Evolutionary conservation across 108 stramenopile species (phyloP).

Genomic region (Heterococcus sp.): DNA sequence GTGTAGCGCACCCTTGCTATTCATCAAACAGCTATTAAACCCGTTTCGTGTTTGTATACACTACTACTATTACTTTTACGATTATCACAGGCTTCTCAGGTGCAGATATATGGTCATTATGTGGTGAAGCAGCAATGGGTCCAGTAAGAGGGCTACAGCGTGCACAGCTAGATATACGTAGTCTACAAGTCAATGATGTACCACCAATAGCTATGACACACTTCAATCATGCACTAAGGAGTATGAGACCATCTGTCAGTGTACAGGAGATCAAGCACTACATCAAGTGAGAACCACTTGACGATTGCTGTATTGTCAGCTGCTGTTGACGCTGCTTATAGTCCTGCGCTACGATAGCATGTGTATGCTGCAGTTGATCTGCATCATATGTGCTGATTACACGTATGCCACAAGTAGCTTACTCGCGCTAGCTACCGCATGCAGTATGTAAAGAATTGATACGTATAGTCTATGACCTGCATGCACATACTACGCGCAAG

Average conservation of each 20-base stretch:
- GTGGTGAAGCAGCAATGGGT: constrained; percentile 90
- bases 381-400: not conserved
- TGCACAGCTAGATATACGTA: constrained; percentile 37
- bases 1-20: no score
- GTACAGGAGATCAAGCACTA: constrained; percentile 59
- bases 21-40: constrained; percentile 20
- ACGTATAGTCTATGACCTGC: no score
- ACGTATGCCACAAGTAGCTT: not conserved
- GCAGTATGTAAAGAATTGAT: not conserved
- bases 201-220: constrained; percentile 83
- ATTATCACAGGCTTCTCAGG: constrained; percentile 78
- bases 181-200: constrained; percentile 69
- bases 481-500: no score
- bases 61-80: not conserved
- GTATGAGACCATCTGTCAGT: constrained; percentile 80
- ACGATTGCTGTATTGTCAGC: not conserved
- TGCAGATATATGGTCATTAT: constrained; percentile 84
- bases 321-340: not conserved
- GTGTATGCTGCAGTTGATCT: not conserved
- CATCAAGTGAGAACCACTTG: constrained; percentile 52
- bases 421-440: not conserved
- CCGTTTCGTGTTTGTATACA: not conserved
- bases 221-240: constrained; percentile 71
- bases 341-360: not conserved
- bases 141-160: constrained; percentile 79